A percentile compares a stretch with the other conserved stretches of the same genome.
Conservation (phyloP, 305 asterid genomes). For the Fraxinus paxiana region DNA sequence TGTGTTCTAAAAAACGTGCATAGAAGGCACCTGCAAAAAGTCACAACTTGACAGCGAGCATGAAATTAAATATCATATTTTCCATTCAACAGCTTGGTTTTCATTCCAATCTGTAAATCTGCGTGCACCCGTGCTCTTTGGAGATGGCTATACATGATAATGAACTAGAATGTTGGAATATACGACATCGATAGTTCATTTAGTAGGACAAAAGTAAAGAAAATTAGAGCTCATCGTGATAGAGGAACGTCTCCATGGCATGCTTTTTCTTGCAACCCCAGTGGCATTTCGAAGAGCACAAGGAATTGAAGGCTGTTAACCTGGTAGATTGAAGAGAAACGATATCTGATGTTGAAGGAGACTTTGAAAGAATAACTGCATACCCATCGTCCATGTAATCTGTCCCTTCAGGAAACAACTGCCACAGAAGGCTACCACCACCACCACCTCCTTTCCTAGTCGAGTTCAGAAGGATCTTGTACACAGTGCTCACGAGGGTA, state of each 20-base stretch:
- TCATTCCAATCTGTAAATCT: background rate
- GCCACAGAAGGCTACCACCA: slow-evolving; percentile 80
- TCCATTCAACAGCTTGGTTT: background rate
- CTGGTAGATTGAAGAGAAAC: slow-evolving; percentile 65
- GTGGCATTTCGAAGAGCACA: slow-evolving; percentile 66
- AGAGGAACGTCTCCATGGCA: slow-evolving; percentile 25
- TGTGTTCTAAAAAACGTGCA: background rate
- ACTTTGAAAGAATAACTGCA: slow-evolving; percentile 70
- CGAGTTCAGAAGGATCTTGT: slow-evolving; percentile 54
- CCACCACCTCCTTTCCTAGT: slow-evolving; percentile 72
- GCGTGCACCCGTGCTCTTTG: background rate
- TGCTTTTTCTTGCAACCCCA: slow-evolving; percentile 88
- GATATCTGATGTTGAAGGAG: slow-evolving; percentile 47
- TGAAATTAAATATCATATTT: background rate
- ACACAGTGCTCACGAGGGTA: slow-evolving; percentile 51
- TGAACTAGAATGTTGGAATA: background rate
- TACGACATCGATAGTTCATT: background rate
- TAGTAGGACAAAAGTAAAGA: background rate
- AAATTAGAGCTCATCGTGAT: slow-evolving; percentile 54
- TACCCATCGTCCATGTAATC: slow-evolving; percentile 93
- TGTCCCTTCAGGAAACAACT: slow-evolving; percentile 80
- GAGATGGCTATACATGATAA: background rate
- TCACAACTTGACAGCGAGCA: background rate
- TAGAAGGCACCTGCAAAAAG: background rate
- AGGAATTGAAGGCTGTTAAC: slow-evolving; percentile 53